Percentiles rank a stretch among this genome's conserved stretches.
phyloP scores from a whole-genome alignment of 768 basidiomycete species.

The Gloeophyllum trabeum region DNA sequence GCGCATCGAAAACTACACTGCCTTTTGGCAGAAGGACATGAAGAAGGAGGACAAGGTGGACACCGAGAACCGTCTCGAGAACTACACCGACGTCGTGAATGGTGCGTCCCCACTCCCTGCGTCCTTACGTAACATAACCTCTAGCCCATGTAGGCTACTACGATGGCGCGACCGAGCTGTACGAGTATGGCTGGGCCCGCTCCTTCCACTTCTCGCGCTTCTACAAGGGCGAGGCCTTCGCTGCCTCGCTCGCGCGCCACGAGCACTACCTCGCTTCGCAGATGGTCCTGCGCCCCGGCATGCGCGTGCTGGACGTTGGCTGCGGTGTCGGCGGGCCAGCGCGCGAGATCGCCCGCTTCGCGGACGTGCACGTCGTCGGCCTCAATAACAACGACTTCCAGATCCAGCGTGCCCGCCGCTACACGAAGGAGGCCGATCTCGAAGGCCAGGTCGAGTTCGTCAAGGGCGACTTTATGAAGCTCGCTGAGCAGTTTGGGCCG shows the following conservation, averaged over 20 bases:
- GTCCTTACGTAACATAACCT: neutral
- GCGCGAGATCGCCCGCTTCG: conserved; percentile 86
- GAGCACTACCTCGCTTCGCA: conserved; percentile 93
- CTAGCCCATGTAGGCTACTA: conserved; percentile 64
- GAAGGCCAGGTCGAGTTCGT: conserved; percentile 70
- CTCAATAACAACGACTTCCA: conserved; percentile 98
- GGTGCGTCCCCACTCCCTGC: conserved; percentile 33
- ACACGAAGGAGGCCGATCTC: conserved; percentile 69
- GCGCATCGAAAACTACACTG: conserved; percentile 78
- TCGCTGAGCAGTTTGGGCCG: conserved; percentile 84
- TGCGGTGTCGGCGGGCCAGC: conserved; percentile 98
- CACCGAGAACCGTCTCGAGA: conserved; percentile 62
- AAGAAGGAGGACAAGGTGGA: conserved; percentile 52
- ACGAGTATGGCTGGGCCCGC: conserved; percentile 88
- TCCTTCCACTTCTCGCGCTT: conserved; percentile 98
- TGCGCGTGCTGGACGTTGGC: conserved; percentile 96
- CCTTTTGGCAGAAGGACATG: conserved; percentile 85
- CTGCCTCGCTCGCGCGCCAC: conserved; percentile 77
- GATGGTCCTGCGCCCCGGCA: conserved; percentile 77
- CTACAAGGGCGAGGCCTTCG: conserved; percentile 80
- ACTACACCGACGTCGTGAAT: conserved; percentile 91
- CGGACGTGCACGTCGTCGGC: conserved; percentile 76
- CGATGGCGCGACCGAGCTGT: conserved; percentile 90
- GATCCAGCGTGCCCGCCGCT: conserved; percentile 72
- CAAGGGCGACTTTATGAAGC: conserved; percentile 96